A percentile compares a stretch with the other conserved stretches of the same genome.
Evolutionary conservation across 1,284 basidiomycete species (phyloP).

Genomic region (Trametes pubescens): DNA sequence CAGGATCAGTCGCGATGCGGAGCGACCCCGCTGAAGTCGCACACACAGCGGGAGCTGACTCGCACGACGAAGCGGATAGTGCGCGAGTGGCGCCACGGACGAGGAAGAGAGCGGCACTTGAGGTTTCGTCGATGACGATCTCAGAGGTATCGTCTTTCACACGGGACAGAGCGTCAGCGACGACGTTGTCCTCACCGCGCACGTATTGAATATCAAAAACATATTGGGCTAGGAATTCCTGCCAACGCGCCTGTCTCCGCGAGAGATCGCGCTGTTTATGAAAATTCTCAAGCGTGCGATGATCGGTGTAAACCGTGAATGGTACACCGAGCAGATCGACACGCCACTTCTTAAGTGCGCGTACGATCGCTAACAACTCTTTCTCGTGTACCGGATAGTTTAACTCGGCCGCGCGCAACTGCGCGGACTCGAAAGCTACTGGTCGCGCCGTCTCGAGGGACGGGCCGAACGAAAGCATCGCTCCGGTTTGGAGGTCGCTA

Average conservation of each 20-base stretch:
- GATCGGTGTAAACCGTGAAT: constrained; percentile 49
- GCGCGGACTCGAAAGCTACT: constrained; percentile 30
- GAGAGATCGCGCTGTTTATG: constrained; percentile 46
- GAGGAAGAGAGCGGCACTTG: not conserved
- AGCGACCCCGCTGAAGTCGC: not conserved
- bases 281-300: constrained; percentile 50
- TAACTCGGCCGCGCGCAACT: constrained; percentile 31
- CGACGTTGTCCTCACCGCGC: not conserved
- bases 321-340: constrained; percentile 43
- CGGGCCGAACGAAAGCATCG: not conserved
- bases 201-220: constrained; percentile 39
- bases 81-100: not conserved
- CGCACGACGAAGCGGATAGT: not conserved
- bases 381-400: constrained; percentile 42
- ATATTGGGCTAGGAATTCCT: constrained; percentile 47
- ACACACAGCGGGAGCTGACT: not conserved
- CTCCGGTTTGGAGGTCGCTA: not conserved
- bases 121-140: not conserved
- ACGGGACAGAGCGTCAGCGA: not conserved
- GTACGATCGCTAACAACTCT: constrained; percentile 37
- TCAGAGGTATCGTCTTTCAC: not conserved
- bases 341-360: constrained; percentile 42
- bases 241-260: constrained; percentile 46
- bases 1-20: not conserved
- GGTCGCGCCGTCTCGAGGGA: constrained; percentile 18